phyloP scores from a whole-genome alignment of 2,329 filamentous ascomycete genomes.

The Sporothrix inflata region DNA sequence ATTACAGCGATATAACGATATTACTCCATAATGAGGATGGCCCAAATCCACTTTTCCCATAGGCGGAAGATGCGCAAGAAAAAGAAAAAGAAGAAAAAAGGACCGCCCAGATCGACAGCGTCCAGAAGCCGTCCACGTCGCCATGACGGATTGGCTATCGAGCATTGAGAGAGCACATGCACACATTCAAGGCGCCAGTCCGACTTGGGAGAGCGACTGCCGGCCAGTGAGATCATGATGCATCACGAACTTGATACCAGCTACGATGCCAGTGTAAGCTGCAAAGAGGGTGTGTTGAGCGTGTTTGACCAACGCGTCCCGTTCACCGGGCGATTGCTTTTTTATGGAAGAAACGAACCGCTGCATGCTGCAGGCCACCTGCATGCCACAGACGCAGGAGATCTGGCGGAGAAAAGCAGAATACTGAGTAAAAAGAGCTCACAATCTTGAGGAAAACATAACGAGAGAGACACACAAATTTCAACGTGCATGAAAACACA shows the following conservation, averaged over 20 bases:
- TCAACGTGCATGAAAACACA: neutral
- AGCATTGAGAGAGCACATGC: neutral
- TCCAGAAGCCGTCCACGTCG: conserved; percentile 13
- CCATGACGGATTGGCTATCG: conserved; percentile 11
- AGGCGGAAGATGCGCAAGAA: neutral
- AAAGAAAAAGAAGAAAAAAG: neutral
- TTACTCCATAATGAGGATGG: conserved; percentile 16
- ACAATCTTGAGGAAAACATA: neutral
- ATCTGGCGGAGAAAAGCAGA: neutral
- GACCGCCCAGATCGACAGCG: neutral
- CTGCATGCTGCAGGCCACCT: conserved; percentile 17
- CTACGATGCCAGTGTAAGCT: neutral
- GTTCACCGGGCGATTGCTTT: conserved; percentile 16
- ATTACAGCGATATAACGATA: conserved; percentile 15
- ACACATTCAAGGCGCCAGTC: neutral
- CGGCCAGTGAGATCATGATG: neutral
- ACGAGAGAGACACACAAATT: neutral
- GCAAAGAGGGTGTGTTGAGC: neutral
- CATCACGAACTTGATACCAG: neutral
- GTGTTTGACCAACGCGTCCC: neutral
- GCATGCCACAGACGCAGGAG: conserved; percentile 27
- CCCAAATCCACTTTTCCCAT: conserved; percentile 14
- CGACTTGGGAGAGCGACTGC: neutral
- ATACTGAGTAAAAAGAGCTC: neutral
- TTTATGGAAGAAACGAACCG: neutral